Percentiles rank a stretch among this genome's conserved stretches.
Evolutionary conservation across 1,284 basidiomycete species (phyloP).

Genomic region (Ceratobasidium theobromae): DNA sequence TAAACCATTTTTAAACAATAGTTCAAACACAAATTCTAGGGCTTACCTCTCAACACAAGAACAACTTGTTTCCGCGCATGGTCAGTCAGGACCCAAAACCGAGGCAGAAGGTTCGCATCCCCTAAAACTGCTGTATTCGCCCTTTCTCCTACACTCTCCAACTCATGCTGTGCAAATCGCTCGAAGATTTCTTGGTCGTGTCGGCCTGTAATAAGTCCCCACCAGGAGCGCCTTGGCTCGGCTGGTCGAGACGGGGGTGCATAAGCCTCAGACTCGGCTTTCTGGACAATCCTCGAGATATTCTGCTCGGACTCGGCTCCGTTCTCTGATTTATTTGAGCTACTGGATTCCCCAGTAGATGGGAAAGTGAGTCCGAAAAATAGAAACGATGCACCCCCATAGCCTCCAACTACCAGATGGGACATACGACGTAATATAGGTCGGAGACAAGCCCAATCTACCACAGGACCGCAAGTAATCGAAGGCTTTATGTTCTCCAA

Average conservation of each 20-base stretch:
- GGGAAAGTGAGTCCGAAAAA: slow-evolving; percentile 60
- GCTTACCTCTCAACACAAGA: slow-evolving; percentile 63
- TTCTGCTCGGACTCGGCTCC: slow-evolving; percentile 15
- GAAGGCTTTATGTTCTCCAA: slow-evolving; percentile 37
- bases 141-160: slow-evolving; percentile 10
- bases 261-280: slow-evolving; percentile 61
- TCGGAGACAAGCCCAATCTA: slow-evolving; percentile 52
- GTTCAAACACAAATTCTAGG: neutral
- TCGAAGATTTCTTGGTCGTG: slow-evolving; percentile 80
- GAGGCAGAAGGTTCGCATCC: slow-evolving; percentile 69
- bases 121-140: slow-evolving; percentile 43
- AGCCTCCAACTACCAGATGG: slow-evolving; percentile 75
- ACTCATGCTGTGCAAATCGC: slow-evolving; percentile 46
- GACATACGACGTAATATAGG: slow-evolving; percentile 68
- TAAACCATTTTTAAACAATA: slow-evolving; percentile 31
- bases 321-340: neutral
- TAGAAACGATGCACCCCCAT: slow-evolving; percentile 72
- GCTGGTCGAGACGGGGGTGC: slow-evolving; percentile 36
- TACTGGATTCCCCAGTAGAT: slow-evolving; percentile 12
- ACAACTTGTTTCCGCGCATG: slow-evolving; percentile 70
- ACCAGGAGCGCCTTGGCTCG: slow-evolving; percentile 65
- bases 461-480: neutral
- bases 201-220: slow-evolving; percentile 71
- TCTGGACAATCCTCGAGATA: slow-evolving; percentile 42
- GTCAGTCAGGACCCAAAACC: slow-evolving; percentile 80